Base-by-base conservation (phyloP, 2,329 filamentous ascomycete species). In the Trichoderma pleuroti region DNA sequence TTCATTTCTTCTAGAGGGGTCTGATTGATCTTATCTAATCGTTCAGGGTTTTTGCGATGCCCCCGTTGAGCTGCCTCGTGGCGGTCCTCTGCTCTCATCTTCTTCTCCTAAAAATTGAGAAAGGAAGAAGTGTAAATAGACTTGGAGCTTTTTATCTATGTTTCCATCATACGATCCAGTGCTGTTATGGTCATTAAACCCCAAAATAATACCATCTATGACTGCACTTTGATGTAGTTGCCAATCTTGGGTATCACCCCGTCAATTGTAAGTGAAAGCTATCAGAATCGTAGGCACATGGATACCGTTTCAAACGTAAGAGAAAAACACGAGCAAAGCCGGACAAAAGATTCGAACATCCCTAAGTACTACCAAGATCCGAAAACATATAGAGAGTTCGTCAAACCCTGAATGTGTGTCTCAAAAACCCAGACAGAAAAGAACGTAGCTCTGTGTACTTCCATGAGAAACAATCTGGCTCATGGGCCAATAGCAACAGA, bases 11-110 rank as follows among this genome's bases (percentile, higher is more conserved):
- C 14, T 11, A 14, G 21, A 18, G 21, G 63, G 34, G 24, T 11
- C 42, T 57, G 4, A 21, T 12, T 18, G 10, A 30, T 28, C 39
- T 61, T 68, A 68, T 61, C n/a, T 68, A 61, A 68, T 68, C 56
- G 10, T 16, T 68, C 66, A 68, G 66, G 56, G 66, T 68, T 12
- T 68, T 54, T 30, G 56, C 28, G 28, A 68, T 68, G 65, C 66
- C 66, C 66, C 14, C 30, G 39, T 21, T 34, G 28, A 28, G 28
- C 26, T 52, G 16, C 36, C n/a, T 24, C 26, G 2, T 28, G 8
- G 7, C 3, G 39, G n/a, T 14, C 56, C 12, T 49, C 56, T 24
- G 6, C 34, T 24, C 66, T 61, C n/a, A 26, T 26, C 6, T 49
- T 26, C 18, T 60, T 16, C 12, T 12, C 6, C 3, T 8, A 11